Conservation (phyloP, 495 filamentous ascomycete species). For the Tuber aestivum region DNA sequence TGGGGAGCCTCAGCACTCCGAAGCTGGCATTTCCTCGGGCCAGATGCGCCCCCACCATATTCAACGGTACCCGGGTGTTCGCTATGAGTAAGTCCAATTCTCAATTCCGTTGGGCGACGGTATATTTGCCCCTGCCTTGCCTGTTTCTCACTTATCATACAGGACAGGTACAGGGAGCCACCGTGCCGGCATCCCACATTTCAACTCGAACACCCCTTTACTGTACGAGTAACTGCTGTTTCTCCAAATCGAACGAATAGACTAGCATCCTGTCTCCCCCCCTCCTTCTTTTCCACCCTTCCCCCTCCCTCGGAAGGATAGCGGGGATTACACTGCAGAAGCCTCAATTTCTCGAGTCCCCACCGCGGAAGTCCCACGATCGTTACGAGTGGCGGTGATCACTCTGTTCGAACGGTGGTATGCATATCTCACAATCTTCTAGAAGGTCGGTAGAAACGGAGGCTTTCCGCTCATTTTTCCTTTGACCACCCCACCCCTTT, state of each 20-base stretch:
- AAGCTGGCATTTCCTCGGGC: not conserved
- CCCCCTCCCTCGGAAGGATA: not conserved
- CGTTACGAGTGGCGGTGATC: not conserved
- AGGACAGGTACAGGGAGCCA: not conserved
- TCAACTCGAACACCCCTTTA: not conserved
- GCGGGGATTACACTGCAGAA: not conserved
- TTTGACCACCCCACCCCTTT: not conserved
- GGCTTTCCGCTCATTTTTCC: not conserved
- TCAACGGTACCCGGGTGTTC: not conserved
- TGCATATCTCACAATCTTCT: not conserved
- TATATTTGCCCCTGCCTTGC: slow-evolving; percentile 1
- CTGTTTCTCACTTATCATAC: not conserved
- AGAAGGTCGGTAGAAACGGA: not conserved
- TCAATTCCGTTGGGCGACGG: not conserved
- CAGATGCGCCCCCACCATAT: not conserved
- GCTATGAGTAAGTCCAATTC: not conserved
- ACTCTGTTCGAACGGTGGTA: not conserved
- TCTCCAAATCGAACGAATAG: not conserved
- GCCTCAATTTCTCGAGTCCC: slow-evolving; percentile 2
- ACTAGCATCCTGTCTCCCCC: not conserved
- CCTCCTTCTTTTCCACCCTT: not conserved
- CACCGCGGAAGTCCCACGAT: not conserved
- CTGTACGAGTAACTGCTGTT: not conserved
- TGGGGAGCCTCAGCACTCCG: not conserved
- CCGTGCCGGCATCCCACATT: not conserved